phyloP scores from a whole-genome alignment of 2,329 filamentous ascomycete species.

The Curvularia verruculosa region DNA sequence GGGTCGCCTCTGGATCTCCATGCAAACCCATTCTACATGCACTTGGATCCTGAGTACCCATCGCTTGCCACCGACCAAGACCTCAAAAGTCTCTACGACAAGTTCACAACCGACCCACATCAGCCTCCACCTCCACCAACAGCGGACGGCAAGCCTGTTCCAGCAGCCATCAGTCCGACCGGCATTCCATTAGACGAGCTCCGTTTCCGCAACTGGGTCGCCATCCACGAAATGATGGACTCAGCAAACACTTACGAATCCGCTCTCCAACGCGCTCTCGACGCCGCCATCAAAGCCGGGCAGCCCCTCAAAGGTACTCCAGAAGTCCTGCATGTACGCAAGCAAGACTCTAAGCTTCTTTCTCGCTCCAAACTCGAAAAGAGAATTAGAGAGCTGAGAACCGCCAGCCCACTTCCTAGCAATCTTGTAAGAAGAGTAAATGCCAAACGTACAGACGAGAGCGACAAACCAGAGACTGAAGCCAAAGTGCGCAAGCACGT shows the following conservation, averaged over 20 bases:
- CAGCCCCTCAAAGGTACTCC: conserved; percentile 10
- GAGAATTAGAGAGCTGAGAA: conserved; percentile 15
- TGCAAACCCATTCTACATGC: conserved; percentile 46
- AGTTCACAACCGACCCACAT: conserved; percentile 51
- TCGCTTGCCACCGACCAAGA: conserved; percentile 34
- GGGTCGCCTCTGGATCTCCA: conserved; percentile 45
- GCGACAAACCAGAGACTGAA: not conserved
- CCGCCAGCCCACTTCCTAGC: not conserved
- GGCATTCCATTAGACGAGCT: conserved; percentile 53
- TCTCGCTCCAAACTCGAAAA: conserved; percentile 1
- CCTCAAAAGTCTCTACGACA: conserved; percentile 52
- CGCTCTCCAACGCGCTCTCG: conserved; percentile 5
- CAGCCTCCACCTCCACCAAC: conserved; percentile 32
- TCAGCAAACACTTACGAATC: conserved; percentile 40
- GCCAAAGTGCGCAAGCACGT: conserved; percentile 15
- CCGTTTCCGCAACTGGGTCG: conserved; percentile 58
- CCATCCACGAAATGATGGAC: conserved; percentile 54
- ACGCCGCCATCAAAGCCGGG: conserved; percentile 20
- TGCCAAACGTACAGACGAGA: not conserved
- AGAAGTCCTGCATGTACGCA: conserved; percentile 9
- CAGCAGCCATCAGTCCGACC: conserved; percentile 37
- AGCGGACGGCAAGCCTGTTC: conserved; percentile 10
- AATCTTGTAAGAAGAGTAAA: conserved; percentile 10
- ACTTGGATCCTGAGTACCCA: conserved; percentile 34
- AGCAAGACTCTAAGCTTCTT: not conserved